A percentile compares a stretch with the other conserved stretches of the same genome.
phyloP scores from a whole-genome alignment of 306 rosid species.

The Prunus padus region DNA sequence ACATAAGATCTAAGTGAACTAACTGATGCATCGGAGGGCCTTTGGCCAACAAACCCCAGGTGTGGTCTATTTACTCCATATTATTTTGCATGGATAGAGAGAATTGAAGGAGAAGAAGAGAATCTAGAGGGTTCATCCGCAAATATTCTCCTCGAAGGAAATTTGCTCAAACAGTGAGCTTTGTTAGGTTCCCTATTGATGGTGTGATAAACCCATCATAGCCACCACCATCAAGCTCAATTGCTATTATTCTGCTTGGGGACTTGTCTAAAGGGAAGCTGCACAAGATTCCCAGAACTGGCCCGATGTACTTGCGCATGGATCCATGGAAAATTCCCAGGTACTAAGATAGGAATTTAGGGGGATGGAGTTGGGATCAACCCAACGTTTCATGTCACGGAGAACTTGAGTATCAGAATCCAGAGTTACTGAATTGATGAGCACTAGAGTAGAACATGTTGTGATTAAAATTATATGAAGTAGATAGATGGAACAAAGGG shows the following conservation, averaged over 20 bases:
- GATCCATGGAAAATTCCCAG: conserved; percentile 48
- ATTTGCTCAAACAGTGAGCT: too few species aligned
- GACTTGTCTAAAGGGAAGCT: conserved; percentile 33
- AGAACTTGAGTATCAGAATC: conserved; percentile 33
- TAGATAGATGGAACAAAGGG: conserved; percentile 10
- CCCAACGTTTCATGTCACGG: conserved; percentile 20
- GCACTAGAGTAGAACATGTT: conserved; percentile 6
- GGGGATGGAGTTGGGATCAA: conserved; percentile 47
- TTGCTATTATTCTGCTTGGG: conserved; percentile 39
- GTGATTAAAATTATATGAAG: conserved; percentile 19
- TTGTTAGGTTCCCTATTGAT: conserved; percentile 39
- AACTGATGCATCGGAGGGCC: too few species aligned
- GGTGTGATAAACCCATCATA: conserved; percentile 49
- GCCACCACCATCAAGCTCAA: conserved; percentile 48
- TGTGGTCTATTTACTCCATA: too few species aligned
- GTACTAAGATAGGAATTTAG: conserved; percentile 29
- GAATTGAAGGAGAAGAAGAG: too few species aligned
- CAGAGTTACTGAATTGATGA: conserved; percentile 28
- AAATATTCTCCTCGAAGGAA: too few species aligned
- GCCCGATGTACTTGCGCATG: conserved; percentile 38
- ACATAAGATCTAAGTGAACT: too few species aligned
- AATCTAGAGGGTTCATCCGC: too few species aligned
- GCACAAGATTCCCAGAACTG: conserved; percentile 49
- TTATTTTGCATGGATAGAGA: too few species aligned
- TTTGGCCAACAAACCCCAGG: too few species aligned